Evolutionary conservation across 164 flowering plant species (phyloP).

Genomic region (Liriodendron chinense): DNA sequence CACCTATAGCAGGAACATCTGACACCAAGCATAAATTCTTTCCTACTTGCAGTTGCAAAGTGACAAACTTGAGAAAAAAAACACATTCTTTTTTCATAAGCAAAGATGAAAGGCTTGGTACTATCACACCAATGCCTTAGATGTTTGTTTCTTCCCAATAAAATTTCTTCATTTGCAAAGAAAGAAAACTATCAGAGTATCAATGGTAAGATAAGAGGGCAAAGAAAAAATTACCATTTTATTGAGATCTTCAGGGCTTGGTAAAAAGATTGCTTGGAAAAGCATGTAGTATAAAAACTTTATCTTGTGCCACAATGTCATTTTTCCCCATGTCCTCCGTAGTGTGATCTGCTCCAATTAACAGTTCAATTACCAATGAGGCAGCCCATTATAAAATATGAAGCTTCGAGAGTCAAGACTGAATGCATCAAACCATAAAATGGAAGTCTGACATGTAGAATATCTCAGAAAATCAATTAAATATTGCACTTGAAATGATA

Average conservation of each 20-base stretch:
- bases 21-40: too few relatives aligned
- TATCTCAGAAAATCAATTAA: too few relatives aligned
- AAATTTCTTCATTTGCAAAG: too few relatives aligned
- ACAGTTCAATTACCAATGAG: conserved; percentile 6
- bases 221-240: conserved; percentile 54
- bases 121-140: too few relatives aligned
- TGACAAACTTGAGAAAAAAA: too few relatives aligned
- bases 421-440: not conserved
- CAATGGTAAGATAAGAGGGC: not conserved
- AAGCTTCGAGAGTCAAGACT: not conserved
- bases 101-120: too few relatives aligned
- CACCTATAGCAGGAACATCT: too few relatives aligned
- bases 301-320: conserved; percentile 89
- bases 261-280: conserved; percentile 78
- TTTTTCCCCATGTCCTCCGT: conserved; percentile 66
- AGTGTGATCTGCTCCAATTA: not conserved
- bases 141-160: too few relatives aligned
- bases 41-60: too few relatives aligned
- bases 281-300: conserved; percentile 59
- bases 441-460: not conserved
- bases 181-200: not conserved
- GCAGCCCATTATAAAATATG: not conserved
- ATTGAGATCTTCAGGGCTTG: conserved; percentile 70
- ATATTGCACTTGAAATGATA: too few relatives aligned
- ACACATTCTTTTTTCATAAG: too few relatives aligned